These are phyloP conservation scores for Amanita rubescens DNA, from an alignment of 768 basidiomycete species.

Conservation along the genomic window DNA sequence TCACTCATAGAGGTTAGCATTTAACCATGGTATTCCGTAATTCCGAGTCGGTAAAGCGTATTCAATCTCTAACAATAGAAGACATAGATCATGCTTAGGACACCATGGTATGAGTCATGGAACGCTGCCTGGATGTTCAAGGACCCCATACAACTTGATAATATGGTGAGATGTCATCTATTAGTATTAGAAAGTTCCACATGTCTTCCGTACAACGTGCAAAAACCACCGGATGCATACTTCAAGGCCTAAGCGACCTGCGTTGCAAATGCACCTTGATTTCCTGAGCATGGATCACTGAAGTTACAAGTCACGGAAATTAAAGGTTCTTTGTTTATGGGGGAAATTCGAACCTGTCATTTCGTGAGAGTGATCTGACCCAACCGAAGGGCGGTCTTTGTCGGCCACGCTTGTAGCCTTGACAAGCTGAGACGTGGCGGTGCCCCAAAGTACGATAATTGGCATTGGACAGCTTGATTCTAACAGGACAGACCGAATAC, in stretches of 20 bases:
- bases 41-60: no score
- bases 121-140: no score
- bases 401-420: neutral
- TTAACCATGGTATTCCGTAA: no score
- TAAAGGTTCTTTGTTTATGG: neutral
- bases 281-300: neutral
- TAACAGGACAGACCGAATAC: neutral
- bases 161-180: no score
- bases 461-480: neutral
- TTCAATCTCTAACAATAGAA: no score
- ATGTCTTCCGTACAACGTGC: neutral
- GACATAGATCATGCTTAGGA: no score
- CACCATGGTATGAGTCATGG: no score
- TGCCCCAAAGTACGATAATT: neutral
- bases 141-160: no score
- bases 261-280: neutral
- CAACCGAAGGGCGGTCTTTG: neutral
- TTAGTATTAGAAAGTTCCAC: neutral
- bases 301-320: neutral
- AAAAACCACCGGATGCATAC: neutral
- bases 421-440: neutral
- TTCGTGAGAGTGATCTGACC: neutral
- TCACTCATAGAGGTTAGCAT: no score
- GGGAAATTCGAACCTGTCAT: neutral
- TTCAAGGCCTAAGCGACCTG: neutral